Base-by-base conservation (phyloP, 2,329 filamentous ascomycete species). In the Botryotinia convoluta region DNA sequence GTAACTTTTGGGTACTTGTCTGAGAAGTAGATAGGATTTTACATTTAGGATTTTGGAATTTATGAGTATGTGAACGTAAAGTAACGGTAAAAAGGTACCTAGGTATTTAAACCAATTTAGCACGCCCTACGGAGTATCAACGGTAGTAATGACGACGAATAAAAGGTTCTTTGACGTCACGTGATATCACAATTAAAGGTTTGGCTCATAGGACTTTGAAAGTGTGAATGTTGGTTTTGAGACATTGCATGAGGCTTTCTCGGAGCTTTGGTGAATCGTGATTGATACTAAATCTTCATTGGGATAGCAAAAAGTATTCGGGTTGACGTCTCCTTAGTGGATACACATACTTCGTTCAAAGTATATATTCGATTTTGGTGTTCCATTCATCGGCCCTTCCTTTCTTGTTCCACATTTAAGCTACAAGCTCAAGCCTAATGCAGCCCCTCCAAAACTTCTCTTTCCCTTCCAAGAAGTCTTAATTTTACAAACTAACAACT, bases 401-500 rank as follows among this genome's bases (percentile, higher is more conserved):
- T 61, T 35, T 62, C 32, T 64, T 51, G 69, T 51, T 63, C 69
- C 69, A 71, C 57, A 67, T 54, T 59, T 57, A 69, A 69, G 67
- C 51, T 69, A n/a, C 51, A 64, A 45, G 62, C 20, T 39, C 67
- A 57, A 32, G 20, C 29, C 63, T n/a, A 37, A 26, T 35, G 32
- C 45, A 51, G 45, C 45, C 32, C 64, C 44, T 29, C 64, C 32
- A 54, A 51, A 67, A 67, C 32, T 54, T 67, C 62, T 59, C 59
- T 48, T 63, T 63, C 10, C 45, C 54, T 22, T n/a, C 20, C 29
- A 48, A 48, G 44, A 35, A 48, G 62, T 65, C 26, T 65, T 35
- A 16, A 26, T 26, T 65, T 7, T 26, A 48, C 29, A 16, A 16
- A 26, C 29, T 48, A 20, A 65, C 42, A 35, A 35, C 18, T 65